Conservation (phyloP, 768 basidiomycete species). For the Pholiota conissans region DNA sequence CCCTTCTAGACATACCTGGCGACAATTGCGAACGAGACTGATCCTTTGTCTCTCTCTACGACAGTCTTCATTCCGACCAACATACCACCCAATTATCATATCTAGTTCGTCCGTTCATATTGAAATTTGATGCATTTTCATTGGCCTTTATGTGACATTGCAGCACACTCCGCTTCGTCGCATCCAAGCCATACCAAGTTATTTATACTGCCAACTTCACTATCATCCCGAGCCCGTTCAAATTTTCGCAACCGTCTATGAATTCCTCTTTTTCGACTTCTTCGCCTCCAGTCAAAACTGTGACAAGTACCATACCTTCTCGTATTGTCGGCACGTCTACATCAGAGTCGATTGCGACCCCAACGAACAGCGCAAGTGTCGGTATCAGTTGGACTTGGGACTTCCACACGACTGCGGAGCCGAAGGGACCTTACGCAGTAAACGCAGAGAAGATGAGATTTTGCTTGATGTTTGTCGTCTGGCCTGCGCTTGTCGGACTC, state of each 20-base stretch:
- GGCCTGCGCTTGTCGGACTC: constrained; percentile 57
- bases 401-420: background rate
- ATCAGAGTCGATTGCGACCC: background rate
- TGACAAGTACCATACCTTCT: constrained; percentile 16
- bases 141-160: too few relatives aligned
- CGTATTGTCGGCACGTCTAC: constrained; percentile 6
- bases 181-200: constrained; percentile 25
- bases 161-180: constrained; percentile 37
- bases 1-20: constrained; percentile 28
- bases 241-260: constrained; percentile 3
- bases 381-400: background rate
- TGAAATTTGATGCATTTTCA: background rate
- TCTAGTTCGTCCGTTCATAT: constrained; percentile 27
- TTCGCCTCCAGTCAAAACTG: background rate
- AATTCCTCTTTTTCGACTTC: constrained; percentile 1
- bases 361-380: background rate
- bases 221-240: constrained; percentile 30
- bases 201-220: constrained; percentile 55
- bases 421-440: background rate
- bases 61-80: constrained; percentile 33
- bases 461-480: constrained; percentile 49
- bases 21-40: constrained; percentile 44
- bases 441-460: constrained; percentile 41
- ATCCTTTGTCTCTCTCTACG: constrained; percentile 29
- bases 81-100: constrained; percentile 22